Evolutionary conservation across 108 stramenopile species (phyloP), one percentile per base, ranked within the genome.

Genomic region (Skeletonema menzelii): DNA sequence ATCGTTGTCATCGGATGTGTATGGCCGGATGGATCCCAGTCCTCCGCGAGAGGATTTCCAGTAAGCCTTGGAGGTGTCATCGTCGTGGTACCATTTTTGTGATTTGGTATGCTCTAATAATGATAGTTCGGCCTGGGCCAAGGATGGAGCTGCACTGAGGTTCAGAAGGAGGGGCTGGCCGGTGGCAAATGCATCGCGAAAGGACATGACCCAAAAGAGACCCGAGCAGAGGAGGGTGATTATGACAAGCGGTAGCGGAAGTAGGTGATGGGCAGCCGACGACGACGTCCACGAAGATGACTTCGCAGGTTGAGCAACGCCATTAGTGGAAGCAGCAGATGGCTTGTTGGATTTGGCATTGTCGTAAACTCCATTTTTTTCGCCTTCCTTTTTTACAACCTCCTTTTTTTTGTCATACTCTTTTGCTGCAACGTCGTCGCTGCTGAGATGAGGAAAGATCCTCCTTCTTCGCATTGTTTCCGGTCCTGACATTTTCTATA

Each of bases 31-130:
- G 46, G 91, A 70, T 57, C 90, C 91, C 26, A 95, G 66, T 22
- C 94, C 94, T 22, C 94, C 94, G 38, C 89, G 88, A 66, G 82
- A 82, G 11, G 94, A 95, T 63, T 90, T 92, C 94, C 91, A 95
- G 27, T 53, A 53, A 10, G 49, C 49, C 22, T 90, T 91, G 34
- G 83, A 82, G 11, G 77, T 65, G 63, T 95, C 80, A 56, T 90
- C 86, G 72, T 53, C 49, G 0, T 53, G 49, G 44, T 79, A 95
- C 75, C 87, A 95, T 34, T 76, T 74, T 38, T 73, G 77, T 0
- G 94, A 92, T 76, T 91, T 88, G 15, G 94, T 95, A 75, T 90
- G 92, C 58, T 75, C 73, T 88, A 73, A 62, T 24, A 61, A n/a
- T 2, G 28, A 80, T 55, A 46, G n/a, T 12, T 32, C 26, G 26